Conservation (phyloP, 257 asterid species). For the Catharanthus roseus region DNA sequence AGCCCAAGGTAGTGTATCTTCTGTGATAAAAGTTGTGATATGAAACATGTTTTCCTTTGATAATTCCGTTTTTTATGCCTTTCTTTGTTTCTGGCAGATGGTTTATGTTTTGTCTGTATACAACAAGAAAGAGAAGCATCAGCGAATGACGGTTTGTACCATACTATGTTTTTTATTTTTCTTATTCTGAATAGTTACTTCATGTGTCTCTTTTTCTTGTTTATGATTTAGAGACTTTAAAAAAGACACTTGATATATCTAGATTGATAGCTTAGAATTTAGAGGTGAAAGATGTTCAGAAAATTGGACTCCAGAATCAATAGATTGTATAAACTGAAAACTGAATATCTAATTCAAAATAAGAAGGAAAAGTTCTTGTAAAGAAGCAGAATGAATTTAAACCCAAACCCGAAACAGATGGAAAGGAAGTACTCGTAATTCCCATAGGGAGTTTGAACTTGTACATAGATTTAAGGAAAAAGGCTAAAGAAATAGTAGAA, state of each 20-base stretch:
- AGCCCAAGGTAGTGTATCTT: not conserved
- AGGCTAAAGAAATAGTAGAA: not conserved
- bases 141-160: constrained; percentile 57
- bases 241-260: not conserved
- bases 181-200: not conserved
- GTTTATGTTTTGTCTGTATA: constrained; percentile 81
- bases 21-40: not conserved
- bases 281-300: not conserved
- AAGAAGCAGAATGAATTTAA: not conserved
- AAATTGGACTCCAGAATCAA: not conserved
- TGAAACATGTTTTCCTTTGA: constrained; percentile 14
- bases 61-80: constrained; percentile 15
- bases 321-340: not conserved
- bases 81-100: constrained; percentile 54
- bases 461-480: not conserved
- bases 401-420: no score
- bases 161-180: constrained; percentile 13
- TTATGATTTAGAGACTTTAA: not conserved
- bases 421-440: no score
- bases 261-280: not conserved
- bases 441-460: not conserved
- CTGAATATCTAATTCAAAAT: not conserved
- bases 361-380: not conserved
- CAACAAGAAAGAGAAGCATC: constrained; percentile 72
- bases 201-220: not conserved